These are phyloP conservation scores for Nyssa sinensis DNA, from an alignment of 148 eudicot genomes.

Conservation along the genomic window DNA sequence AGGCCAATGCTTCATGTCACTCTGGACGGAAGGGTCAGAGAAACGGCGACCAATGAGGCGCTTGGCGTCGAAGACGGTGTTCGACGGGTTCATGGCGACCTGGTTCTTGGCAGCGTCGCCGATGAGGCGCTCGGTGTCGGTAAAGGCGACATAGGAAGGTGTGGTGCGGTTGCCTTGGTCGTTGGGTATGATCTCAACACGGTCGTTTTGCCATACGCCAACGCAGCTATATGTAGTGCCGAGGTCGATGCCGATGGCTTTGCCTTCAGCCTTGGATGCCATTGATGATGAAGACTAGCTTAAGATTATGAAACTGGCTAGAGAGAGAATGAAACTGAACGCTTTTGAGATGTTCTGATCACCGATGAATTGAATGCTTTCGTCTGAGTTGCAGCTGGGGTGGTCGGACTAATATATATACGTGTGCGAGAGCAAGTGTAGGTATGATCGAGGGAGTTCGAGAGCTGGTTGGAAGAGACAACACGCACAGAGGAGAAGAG, in stretches of 20 bases:
- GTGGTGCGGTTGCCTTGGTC: constrained; percentile 36
- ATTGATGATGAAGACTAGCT: background rate
- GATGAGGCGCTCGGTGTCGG: too few relatives aligned
- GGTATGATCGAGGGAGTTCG: constrained; percentile 8
- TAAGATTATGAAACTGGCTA: background rate
- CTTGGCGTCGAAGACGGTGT: constrained; percentile 26
- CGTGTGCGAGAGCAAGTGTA: too few relatives aligned
- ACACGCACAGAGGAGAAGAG: background rate
- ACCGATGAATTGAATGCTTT: background rate
- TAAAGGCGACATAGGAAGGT: constrained; percentile 31
- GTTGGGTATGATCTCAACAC: constrained; percentile 35
- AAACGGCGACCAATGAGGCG: constrained; percentile 12
- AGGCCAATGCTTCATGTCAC: constrained; percentile 12
- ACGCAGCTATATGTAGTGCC: constrained; percentile 36
- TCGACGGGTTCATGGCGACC: constrained; percentile 31
- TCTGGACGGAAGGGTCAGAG: constrained; percentile 11
- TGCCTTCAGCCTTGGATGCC: constrained; percentile 22
- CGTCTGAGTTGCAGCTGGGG: background rate
- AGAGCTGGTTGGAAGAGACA: background rate
- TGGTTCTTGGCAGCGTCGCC: too few relatives aligned
- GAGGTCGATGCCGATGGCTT: constrained; percentile 30
- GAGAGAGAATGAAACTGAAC: background rate
- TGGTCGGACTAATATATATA: background rate
- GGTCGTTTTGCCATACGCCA: constrained; percentile 32
- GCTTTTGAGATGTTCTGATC: background rate